Evolutionary conservation across 192 early-diverging fungal species (phyloP), one percentile per base, ranked within the genome.

Genomic region (Coemansia sp.): DNA sequence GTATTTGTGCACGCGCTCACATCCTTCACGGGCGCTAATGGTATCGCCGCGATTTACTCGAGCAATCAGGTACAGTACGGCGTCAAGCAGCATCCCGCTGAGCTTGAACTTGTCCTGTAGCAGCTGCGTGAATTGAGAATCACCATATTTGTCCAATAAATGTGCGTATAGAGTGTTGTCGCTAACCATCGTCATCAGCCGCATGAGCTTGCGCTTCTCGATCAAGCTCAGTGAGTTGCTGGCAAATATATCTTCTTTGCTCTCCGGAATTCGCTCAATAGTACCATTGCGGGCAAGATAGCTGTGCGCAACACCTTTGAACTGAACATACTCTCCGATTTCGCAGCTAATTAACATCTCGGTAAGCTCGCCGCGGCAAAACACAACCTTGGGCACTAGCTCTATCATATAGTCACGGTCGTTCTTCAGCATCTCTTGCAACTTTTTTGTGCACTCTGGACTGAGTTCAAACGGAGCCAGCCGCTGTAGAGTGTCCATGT

Each of bases 151-250:
- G 7, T 26, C 57, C 2, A 62, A 11, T 6, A 69, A 11, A 0
- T 48, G 10, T 9, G 29, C 23, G 39, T 27, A 52, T 25, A 62
- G 27, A 23, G 81, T 72, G 56, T 86, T 80, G 14, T 51, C 60
- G 58, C 84, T 61, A 10, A 89, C 82, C 65, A 83, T 81, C 2
- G 87, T 89, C 60, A 98, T 72, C 62, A 95, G 90, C 66, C 88
- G 87, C 96, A 98, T 98, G 70, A 98, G 68, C 52, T 88, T 85
- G 61, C 96, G 82, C 74, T 98, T 98, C 37, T 96, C 96, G 43
- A 92, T 74, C 37, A 96, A 71, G 7, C 76, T 77, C 12, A 96
- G 82, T 17, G 86, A 75, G 19, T 88, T 85, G 59, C 86, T 90
- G 14, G 86, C 83, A 85, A 98, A 98, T 16, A 98, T 84, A 70